Evolutionary conservation across 768 basidiomycete species (phyloP), one percentile per base, ranked within the genome.

Genomic region (Pleurotus giganteus): DNA sequence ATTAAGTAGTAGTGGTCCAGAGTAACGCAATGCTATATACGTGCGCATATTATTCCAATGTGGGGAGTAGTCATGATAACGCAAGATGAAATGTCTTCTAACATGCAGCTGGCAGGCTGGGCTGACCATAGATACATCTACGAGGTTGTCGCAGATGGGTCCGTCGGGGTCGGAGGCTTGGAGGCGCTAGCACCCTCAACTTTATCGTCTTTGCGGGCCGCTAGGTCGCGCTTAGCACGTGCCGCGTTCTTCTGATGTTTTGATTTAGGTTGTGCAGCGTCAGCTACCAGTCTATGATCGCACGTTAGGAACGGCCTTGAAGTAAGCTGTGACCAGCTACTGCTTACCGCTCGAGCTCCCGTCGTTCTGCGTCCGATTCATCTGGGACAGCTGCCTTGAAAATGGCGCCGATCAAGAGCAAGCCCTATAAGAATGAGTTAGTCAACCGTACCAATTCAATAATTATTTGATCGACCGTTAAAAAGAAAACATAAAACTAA

Each of bases 321-420:
- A 29, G n/a, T 49, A 41, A 27, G 37, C 19, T 27, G 27, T 37
- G 29, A 23, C 29, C 36, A 41, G 27, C n/a, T 7, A 51, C 12
- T 4, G 66, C 85, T 24, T 62, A 92, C 89, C 94, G 76, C 71
- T 99, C 97, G 17, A 99, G 82, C 69, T 98, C 94, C 45, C 97
- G 81, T 23, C 97, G 84, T 65, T 97, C 97, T 66, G 89, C 89
- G 65, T 97, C 95, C 6, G 91, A 86, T 66, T 91, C 94, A 65
- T 98, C 96, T 2, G 97, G 89, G 27, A 79, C 66, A 0, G 90
- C 82, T 3, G 79, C 72, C 69, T 95, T 96, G 79, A 98, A 96
- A 61, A 96, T 86, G 13, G 88, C 88, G 5, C 96, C 97, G 29
- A 89, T 87, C 13, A 92, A 75, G 54, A 98, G 73, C n/a, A 98